Base-by-base conservation (phyloP, 768 basidiomycete genomes). In the Podaxis mareebaensis region DNA sequence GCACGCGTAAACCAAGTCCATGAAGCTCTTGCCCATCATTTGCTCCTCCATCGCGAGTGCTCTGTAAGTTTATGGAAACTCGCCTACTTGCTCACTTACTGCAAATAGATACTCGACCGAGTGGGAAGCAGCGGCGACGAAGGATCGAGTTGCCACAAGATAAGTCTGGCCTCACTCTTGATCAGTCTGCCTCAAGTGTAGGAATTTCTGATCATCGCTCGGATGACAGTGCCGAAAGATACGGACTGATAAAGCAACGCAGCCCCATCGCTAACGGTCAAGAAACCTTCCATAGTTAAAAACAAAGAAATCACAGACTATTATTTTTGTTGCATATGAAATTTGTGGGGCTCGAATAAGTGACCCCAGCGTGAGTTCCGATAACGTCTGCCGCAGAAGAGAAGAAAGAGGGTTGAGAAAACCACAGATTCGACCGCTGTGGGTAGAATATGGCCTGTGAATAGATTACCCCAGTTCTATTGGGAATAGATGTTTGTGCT, bases 71-170 rank as follows among this genome's bases (percentile, higher is more conserved):
- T 42, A 42, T 42, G 40, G 56, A 44, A 44, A 58, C 22, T 11
- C 20, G 10, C 4, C 22, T 30, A n/a, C 17, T 28, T 26, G 22
- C 26, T 58, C 22, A 44, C 3, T 46, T 11, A 12, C 26, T 17
- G 56, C 11, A 44, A n/a, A 24, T 13, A 39, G 33, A 42, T 56
- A 7, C 33, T 33, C 22, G 38, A 40, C 54, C 22, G 54, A 39
- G 54, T 56, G 54, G 38, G 54, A 56, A 56, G 22, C 44, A 28
- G n/a, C 42, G 56, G 13, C 22, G 26, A 58, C 40, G 20, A 24
- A 46, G 44, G 49, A 51, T 28, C 49, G 49, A 22, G 11, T 11
- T 12, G 40, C 2, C 13, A 22, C 22, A 24, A 24, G 49, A 51
- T 39, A 8, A 22, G 12, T 39, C 36, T 56, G 54, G 39, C 17